Evolutionary conservation across 257 asterid species (phyloP), one percentile per base, ranked within the genome.

Genomic region (Plantago ovata): DNA sequence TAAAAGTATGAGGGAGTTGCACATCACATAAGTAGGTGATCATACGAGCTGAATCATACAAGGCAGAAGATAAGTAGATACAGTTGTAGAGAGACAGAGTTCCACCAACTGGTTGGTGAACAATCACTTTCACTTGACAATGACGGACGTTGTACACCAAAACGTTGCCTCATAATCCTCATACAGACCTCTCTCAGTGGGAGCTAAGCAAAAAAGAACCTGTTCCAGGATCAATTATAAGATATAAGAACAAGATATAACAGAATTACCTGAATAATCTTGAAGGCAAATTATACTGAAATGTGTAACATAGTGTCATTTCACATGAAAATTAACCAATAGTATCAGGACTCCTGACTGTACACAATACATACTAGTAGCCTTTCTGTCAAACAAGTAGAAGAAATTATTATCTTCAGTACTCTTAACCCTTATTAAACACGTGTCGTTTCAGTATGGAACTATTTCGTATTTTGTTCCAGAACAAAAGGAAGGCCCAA

Each of bases 151-250:
- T 22, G 96, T 68, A 67, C 99, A 89, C 99, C 99, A 89, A 75
- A 93, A 93, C 73, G 82, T 93, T 50, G 96, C 99, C 76, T 89
- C 97, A 51, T 93, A 93, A 77, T 93, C 97, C 78, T 89, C 99
- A 13, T 93, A 93, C 64, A 93, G 75, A 41, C 97, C 97, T 77
- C 99, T 89, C 80, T 89, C 99, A 18, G 86, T 86, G 39, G 97
- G 97, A 68, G 96, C 99, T 71, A 93, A 75, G 57, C 99, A 89
- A 66, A 94, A 82, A 64, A 93, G 82, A 71, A 93, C 99, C 99
- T 93, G 84, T 56, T 76, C 55, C 70, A 63, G 49, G 40, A 75
- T 70, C 73, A 68, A 65, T 43, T 58, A 51, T 20, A 48, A 58
- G 60, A 58, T 10, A 61, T 57, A 62, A 61, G 41, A 38, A 46